A percentile compares a stretch with the other conserved stretches of the same genome.
Conservation (phyloP, 768 basidiomycete genomes). For the Sarcodon aspratus region DNA sequence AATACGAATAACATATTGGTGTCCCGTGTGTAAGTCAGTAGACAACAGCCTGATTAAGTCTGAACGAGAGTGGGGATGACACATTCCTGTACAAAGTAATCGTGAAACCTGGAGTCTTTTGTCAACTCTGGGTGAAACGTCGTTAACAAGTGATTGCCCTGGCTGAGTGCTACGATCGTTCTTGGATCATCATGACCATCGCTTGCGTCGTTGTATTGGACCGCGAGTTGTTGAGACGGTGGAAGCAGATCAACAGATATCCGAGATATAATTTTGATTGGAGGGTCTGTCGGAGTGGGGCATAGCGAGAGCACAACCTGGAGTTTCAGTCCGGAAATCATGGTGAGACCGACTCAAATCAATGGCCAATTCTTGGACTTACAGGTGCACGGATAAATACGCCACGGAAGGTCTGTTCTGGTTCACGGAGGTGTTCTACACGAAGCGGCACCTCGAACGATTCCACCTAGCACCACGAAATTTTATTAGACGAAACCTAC, state of each 20-base stretch:
- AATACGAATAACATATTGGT: too few species aligned
- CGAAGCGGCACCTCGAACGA: slow-evolving; percentile 78
- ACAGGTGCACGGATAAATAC: slow-evolving; percentile 94
- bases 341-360: not conserved
- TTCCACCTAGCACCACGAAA: slow-evolving; percentile 57
- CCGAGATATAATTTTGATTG: slow-evolving; percentile 62
- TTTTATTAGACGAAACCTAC: not conserved
- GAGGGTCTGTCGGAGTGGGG: slow-evolving; percentile 33
- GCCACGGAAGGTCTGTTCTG: slow-evolving; percentile 57
- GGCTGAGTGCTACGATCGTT: slow-evolving; percentile 74
- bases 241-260: slow-evolving; percentile 44
- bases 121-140: slow-evolving; percentile 95
- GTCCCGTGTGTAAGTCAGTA: too few species aligned
- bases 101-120: slow-evolving; percentile 78
- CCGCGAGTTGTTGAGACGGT: slow-evolving; percentile 23
- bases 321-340: slow-evolving; percentile 1
- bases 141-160: slow-evolving; percentile 77
- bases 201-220: slow-evolving; percentile 29
- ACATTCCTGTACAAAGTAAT: slow-evolving; percentile 77
- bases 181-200: slow-evolving; percentile 38
- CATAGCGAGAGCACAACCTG: slow-evolving; percentile 56
- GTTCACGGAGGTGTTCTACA: slow-evolving; percentile 49
- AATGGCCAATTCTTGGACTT: slow-evolving; percentile 14
- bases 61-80: slow-evolving; percentile 28
- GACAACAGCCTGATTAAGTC: not conserved